These are phyloP conservation scores for Mortierella sp. DNA, from an alignment of 371 early-diverging fungal genomes.

Conservation along the genomic window DNA sequence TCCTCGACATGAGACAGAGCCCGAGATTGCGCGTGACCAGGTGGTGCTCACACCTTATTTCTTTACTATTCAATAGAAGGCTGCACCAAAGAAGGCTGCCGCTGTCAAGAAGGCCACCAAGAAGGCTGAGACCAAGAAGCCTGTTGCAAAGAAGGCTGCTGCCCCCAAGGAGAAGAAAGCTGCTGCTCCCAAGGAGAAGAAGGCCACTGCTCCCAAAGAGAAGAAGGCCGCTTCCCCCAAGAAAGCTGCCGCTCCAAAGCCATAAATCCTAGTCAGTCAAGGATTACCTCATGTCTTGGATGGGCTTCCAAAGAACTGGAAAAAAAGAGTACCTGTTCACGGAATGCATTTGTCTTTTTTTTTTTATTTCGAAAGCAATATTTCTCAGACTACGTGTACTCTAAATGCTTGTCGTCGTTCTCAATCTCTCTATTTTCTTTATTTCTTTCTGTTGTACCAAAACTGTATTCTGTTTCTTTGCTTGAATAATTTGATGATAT, in stretches of 20 bases:
- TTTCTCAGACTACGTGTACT: not conserved
- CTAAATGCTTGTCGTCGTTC: not conserved
- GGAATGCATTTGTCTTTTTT: slow-evolving; percentile 1
- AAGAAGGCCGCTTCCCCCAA: slow-evolving; percentile 49
- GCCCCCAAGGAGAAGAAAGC: slow-evolving; percentile 59
- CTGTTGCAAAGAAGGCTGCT: slow-evolving; percentile 59
- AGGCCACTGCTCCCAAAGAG: slow-evolving; percentile 57
- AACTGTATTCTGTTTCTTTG: slow-evolving; percentile 1
- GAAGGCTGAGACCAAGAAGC: slow-evolving; percentile 63
- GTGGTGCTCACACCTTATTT: slow-evolving; percentile 6
- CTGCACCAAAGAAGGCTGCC: slow-evolving; percentile 60
- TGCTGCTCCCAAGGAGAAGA: slow-evolving; percentile 56
- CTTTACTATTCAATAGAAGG: slow-evolving; percentile 23
- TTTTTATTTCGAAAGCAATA: not conserved
- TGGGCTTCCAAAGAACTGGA: not conserved
- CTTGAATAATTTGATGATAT: slow-evolving; percentile 1
- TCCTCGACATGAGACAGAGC: not conserved
- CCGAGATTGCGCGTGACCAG: not conserved
- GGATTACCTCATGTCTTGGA: not conserved
- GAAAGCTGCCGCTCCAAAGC: slow-evolving; percentile 59
- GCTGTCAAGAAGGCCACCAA: slow-evolving; percentile 64
- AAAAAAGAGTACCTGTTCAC: not conserved
- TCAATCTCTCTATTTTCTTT: slow-evolving; percentile 2
- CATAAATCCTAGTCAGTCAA: slow-evolving; percentile 13
- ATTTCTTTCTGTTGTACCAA: slow-evolving; percentile 10